A percentile compares a stretch with the other conserved stretches of the same genome.
These are phyloP conservation scores for Prunus mume DNA, from an alignment of 306 rosid species.

Conservation along the genomic window DNA sequence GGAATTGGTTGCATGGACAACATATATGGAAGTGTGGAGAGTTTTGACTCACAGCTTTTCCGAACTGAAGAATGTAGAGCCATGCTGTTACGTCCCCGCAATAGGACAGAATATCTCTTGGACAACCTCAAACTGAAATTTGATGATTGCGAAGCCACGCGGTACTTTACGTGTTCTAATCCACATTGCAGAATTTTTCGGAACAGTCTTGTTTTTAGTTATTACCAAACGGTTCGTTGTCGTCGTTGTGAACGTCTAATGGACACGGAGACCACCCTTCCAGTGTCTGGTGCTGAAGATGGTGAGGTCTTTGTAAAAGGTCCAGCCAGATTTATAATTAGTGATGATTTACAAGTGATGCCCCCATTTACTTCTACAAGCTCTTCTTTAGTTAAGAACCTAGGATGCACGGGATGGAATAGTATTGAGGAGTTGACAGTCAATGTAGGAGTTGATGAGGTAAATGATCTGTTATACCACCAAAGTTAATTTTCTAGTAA, in stretches of 20 bases:
- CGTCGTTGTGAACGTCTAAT: not conserved
- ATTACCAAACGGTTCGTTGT: not conserved
- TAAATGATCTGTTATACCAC: not conserved
- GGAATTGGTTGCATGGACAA: constrained; percentile 10
- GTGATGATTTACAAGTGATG: constrained; percentile 4
- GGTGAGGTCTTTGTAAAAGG: not conserved
- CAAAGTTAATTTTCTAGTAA: no score
- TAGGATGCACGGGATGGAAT: not conserved
- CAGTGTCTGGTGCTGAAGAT: not conserved
- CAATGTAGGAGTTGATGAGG: constrained; percentile 4
- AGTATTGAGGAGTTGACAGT: not conserved
- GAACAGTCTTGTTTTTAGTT: not conserved
- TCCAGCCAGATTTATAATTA: not conserved
- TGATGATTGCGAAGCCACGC: not conserved
- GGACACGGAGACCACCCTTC: not conserved
- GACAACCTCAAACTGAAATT: not conserved
- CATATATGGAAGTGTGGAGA: constrained; percentile 7
- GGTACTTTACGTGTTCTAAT: not conserved
- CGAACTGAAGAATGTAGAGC: not conserved
- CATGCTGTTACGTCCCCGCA: constrained; percentile 5
- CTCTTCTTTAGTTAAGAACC: not conserved
- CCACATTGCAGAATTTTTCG: no score
- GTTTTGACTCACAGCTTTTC: not conserved
- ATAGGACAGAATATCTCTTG: not conserved
- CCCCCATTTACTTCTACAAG: not conserved